Conservation (phyloP, 140 eudicot species). For the Flaveria floridana region DNA sequence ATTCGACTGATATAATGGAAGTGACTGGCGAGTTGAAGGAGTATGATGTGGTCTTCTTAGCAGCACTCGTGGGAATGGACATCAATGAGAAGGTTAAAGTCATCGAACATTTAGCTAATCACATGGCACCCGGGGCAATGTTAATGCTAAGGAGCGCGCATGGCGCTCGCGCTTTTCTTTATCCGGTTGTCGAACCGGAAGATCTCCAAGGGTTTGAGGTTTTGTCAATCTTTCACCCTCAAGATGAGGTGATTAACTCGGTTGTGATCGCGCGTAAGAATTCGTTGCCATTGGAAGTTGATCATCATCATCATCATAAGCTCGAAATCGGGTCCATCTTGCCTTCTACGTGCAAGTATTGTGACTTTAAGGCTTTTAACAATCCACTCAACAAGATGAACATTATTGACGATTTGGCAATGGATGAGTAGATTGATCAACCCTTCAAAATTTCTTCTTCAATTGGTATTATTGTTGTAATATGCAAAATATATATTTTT, state of each 20-base stretch:
- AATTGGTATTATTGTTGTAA: conserved; percentile 22
- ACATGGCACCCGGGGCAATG: conserved; percentile 64
- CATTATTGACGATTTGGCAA: conserved; percentile 53
- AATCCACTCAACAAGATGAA: conserved; percentile 47
- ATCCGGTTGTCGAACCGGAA: conserved; percentile 66
- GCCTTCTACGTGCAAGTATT: conserved; percentile 52
- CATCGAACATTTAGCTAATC: conserved; percentile 54
- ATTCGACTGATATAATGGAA: conserved; percentile 60
- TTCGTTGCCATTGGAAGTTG: neutral
- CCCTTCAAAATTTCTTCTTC: conserved; percentile 10
- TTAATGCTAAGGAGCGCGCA: conserved; percentile 83
- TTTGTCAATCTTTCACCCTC: conserved; percentile 71
- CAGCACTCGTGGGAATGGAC: conserved; percentile 87
- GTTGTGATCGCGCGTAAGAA: conserved; percentile 70
- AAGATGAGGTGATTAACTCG: conserved; percentile 79
- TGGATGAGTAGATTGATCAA: conserved; percentile 51
- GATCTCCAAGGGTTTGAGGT: conserved; percentile 78
- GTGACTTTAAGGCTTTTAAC: conserved; percentile 46
- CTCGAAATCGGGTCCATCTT: conserved; percentile 36
- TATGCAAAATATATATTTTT: conserved; percentile 16
- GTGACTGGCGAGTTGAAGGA: conserved; percentile 47
- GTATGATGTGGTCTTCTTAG: conserved; percentile 77
- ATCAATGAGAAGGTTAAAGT: conserved; percentile 56
- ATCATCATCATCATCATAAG: conserved; percentile 36
- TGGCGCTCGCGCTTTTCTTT: conserved; percentile 80